Conservation (phyloP, 2,329 filamentous ascomycete genomes). For the Fonsecaea multimorphosa region DNA sequence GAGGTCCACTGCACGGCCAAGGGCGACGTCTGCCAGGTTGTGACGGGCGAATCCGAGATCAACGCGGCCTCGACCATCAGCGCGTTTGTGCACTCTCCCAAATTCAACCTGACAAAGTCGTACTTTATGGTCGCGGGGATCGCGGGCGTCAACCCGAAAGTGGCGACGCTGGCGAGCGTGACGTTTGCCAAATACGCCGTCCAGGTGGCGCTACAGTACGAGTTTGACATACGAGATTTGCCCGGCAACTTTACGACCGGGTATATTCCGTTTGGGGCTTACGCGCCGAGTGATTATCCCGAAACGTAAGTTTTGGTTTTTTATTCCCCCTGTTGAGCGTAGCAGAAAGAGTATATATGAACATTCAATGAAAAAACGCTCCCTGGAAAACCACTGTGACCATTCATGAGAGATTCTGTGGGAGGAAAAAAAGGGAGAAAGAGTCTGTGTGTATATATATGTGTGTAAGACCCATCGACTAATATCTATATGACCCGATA, state of each 20-base stretch:
- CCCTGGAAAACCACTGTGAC: neutral
- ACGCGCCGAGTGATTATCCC: conserved; percentile 63
- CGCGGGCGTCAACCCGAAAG: conserved; percentile 73
- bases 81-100: conserved; percentile 65
- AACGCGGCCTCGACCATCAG: conserved; percentile 73
- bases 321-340: too few relatives aligned
- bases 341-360: too few relatives aligned
- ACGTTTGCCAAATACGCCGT: conserved; percentile 73
- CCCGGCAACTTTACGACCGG: conserved; percentile 69
- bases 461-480: neutral
- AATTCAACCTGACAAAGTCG: conserved; percentile 69
- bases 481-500: conserved; percentile 26
- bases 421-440: neutral
- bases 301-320: conserved; percentile 14
- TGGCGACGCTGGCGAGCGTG: conserved; percentile 69
- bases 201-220: conserved; percentile 77
- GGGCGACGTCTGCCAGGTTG: conserved; percentile 68
- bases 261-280: conserved; percentile 69
- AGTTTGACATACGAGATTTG: conserved; percentile 73
- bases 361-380: too few relatives aligned
- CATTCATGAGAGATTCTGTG: neutral
- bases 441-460: too few relatives aligned
- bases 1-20: conserved; percentile 67
- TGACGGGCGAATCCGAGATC: conserved; percentile 66
- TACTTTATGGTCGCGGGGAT: conserved; percentile 78